A percentile compares a stretch with the other conserved stretches of the same genome.
These are phyloP conservation scores for Solidago caesia DNA, from an alignment of 129 eudicot species.

Conservation along the genomic window DNA sequence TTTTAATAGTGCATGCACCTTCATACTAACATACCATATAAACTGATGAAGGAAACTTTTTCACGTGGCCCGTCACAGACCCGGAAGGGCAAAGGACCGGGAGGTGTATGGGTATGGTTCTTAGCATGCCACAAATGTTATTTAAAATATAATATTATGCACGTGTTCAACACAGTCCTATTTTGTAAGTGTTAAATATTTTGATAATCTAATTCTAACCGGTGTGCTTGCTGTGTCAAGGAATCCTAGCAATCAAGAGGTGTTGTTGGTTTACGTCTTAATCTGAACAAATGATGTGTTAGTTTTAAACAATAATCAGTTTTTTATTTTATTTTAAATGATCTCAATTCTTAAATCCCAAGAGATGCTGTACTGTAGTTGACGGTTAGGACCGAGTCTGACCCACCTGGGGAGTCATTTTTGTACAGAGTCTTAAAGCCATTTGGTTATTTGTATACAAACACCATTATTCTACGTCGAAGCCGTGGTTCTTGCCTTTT, in stretches of 20 bases:
- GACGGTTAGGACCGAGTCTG: not conserved
- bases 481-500: conserved; percentile 1
- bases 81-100: not conserved
- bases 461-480: not conserved
- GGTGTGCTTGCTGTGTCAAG: too few species aligned
- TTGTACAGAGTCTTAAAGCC: not conserved
- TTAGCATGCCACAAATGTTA: not conserved
- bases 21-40: not conserved
- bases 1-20: not conserved
- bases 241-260: too few species aligned
- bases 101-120: not conserved
- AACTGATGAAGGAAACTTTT: not conserved
- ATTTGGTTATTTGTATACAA: not conserved
- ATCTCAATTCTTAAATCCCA: not conserved
- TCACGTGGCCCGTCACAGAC: not conserved
- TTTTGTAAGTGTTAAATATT: not conserved
- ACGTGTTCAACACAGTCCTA: not conserved
- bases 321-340: not conserved
- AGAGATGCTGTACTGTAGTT: not conserved
- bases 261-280: not conserved
- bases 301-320: not conserved
- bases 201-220: too few species aligned
- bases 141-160: not conserved
- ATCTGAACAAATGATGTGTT: not conserved
- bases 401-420: not conserved